Evolutionary conservation across 208 protist species (phyloP), one percentile per base, ranked within the genome.

Genomic region (Naegleria lovaniensis): DNA sequence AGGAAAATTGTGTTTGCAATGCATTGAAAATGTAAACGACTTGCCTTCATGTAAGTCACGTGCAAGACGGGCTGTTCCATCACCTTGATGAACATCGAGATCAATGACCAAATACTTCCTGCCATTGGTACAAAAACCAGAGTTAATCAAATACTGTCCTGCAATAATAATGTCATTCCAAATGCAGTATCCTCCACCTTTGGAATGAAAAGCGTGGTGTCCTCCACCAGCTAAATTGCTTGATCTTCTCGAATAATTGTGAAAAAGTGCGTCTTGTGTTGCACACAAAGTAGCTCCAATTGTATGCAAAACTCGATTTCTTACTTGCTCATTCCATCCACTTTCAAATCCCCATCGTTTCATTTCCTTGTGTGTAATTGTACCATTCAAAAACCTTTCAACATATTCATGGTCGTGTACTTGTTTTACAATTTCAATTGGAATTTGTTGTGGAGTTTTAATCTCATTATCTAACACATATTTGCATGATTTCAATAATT

Each of bases 21-120:
- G 91, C 83, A 92, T 83, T n/a, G 90, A 91, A 40, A 91, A 88
- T 33, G 91, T 92, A 36, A 58, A 88, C 9, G 85, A 29, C 11
- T 88, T 25, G 36, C 13, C 22, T 36, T 25, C 13, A 79, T 79
- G 67, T n/a, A 90, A 86, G 5, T 84, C 55, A 43, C 40, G 7
- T 5, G 9, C 40, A 40, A 91, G 9, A 2, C 11, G 29, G 6
- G 91, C 89, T 16, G 25, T 86, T 22, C 92, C 92, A 76, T 93
- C 90, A 9, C 92, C 92, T 83, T 93, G 92, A 87, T 93, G 92
- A 51, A 92, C 92, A 83, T 93, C 92, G 2, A 90, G 33, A 90
- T 93, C 92, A 87, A 93, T 79, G 11, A 93, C 75, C 1, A 93
- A 55, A 39, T 67, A 51, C 29, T 40, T 55, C 67, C 67, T 79